Evolutionary conservation across 1,284 basidiomycete genomes (phyloP), one percentile per base, ranked within the genome.

Genomic region (Puccinia horiana): DNA sequence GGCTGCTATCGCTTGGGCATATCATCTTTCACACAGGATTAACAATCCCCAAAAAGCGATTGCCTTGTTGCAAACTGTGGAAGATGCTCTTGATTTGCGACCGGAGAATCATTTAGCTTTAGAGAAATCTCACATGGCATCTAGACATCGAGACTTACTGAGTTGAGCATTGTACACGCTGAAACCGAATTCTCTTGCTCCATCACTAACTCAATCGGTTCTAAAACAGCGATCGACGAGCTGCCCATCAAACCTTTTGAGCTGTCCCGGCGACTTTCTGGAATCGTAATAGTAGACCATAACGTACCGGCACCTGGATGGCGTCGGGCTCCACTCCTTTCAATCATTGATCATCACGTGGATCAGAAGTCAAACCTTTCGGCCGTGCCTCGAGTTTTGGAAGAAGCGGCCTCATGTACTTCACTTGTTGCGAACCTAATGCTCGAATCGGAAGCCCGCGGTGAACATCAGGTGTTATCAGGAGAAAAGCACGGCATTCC

Each of bases 201-300:
- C 14, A 35, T 26, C 35, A 18, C 40, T 35, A 23, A 32, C 47
- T 52, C 35, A 61, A 14, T 80, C 42, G 8, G 2, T 72, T 23
- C n/a, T 40, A 23, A 70, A 20, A 67, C 76, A 84, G 83, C 86
- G 1, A 85, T 87, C 67, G 87, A 88, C 67, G 87, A 88, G 83
- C 83, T 88, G 16, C 87, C 86, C 0, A 85, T 87, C 65, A 84
- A 85, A 56, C 85, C 87, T 0, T 67, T 49, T 54, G 85, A 86
- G 37, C 67, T 88, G 1, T 84, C 85, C 1, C 83, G 84, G 56
- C 79, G 83, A 44, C 83, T 87, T 26, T 72, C 83, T 16, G 86
- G 87, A 6, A 86, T 88, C 65, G 85, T 86, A 1, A 83, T 88
- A 6, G 87, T 88, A 35, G 87, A 88, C 73, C 87, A 88, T 74